Evolutionary conservation across 148 eudicot species (phyloP).

Genomic region (Polygonum maritimum): DNA sequence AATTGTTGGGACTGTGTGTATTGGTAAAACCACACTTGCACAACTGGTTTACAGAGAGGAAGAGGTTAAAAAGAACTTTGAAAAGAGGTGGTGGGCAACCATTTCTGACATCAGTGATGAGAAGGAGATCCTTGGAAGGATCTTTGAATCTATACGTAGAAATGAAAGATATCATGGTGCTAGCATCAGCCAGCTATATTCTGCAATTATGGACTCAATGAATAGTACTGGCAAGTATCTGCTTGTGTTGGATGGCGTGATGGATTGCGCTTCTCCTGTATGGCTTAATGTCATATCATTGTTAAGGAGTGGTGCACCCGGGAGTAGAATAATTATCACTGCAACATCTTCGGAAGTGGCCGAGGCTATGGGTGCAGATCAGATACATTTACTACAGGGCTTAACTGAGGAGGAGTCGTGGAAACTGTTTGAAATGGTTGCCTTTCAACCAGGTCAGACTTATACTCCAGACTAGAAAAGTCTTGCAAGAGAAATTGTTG

Average conservation of each 20-base stretch:
- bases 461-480: neutral
- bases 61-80: neutral
- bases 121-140: neutral
- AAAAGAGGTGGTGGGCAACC: neutral
- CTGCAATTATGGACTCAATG: neutral
- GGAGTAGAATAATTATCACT: neutral
- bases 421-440: constrained; percentile 13
- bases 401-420: constrained; percentile 17
- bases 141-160: neutral
- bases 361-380: neutral
- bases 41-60: neutral
- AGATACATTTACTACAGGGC: constrained; percentile 9
- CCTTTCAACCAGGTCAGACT: neutral
- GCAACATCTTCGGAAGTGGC: neutral
- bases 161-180: neutral
- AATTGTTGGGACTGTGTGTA: neutral
- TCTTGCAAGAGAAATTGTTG: constrained; percentile 19
- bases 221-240: neutral
- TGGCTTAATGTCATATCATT: neutral
- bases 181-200: neutral
- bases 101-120: neutral
- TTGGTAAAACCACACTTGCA: neutral
- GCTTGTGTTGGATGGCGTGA: neutral
- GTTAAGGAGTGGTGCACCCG: neutral
- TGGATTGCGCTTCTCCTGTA: too few relatives aligned